Percentiles rank a stretch among this genome's conserved stretches.
These are phyloP conservation scores for Coemansia sp. DNA, from an alignment of 192 early-diverging fungal species.

Conservation along the genomic window DNA sequence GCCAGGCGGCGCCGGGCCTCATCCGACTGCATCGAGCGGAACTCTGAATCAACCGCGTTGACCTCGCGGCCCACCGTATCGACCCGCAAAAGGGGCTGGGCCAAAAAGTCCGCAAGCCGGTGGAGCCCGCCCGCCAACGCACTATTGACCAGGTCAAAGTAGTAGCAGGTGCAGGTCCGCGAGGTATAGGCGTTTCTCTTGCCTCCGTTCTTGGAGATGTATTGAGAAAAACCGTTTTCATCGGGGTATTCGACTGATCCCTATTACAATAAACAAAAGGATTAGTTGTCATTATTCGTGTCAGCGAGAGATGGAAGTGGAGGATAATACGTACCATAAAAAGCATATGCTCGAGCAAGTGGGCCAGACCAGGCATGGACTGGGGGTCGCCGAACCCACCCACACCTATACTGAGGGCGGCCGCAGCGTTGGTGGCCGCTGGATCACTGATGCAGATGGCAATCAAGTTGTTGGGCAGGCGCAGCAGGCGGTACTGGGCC, in stretches of 20 bases:
- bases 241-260: slow-evolving; percentile 63
- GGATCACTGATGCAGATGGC: slow-evolving; percentile 53
- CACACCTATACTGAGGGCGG: slow-evolving; percentile 55
- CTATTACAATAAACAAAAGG: slow-evolving; percentile 3
- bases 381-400: slow-evolving; percentile 55
- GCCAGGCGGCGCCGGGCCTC: slow-evolving; percentile 38
- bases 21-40: slow-evolving; percentile 73
- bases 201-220: slow-evolving; percentile 23
- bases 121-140: slow-evolving; percentile 54
- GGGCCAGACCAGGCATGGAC: slow-evolving; percentile 58
- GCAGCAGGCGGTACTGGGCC: slow-evolving; percentile 52
- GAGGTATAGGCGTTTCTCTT: slow-evolving; percentile 20
- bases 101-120: slow-evolving; percentile 79
- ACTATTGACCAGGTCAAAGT: slow-evolving; percentile 11
- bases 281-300: not conserved
- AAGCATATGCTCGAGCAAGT: slow-evolving; percentile 67
- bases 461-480: slow-evolving; percentile 53
- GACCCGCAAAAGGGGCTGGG: slow-evolving; percentile 71
- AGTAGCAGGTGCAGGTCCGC: slow-evolving; percentile 4
- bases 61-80: slow-evolving; percentile 80
- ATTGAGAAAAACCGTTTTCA: slow-evolving; percentile 55
- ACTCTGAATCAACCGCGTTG: slow-evolving; percentile 87
- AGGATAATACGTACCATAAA: slow-evolving; percentile 42
- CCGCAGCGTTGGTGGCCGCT: slow-evolving; percentile 48
- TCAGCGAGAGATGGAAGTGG: not conserved